Base-by-base conservation (phyloP, 2,329 filamentous ascomycete species). In the Cadophora sp. region DNA sequence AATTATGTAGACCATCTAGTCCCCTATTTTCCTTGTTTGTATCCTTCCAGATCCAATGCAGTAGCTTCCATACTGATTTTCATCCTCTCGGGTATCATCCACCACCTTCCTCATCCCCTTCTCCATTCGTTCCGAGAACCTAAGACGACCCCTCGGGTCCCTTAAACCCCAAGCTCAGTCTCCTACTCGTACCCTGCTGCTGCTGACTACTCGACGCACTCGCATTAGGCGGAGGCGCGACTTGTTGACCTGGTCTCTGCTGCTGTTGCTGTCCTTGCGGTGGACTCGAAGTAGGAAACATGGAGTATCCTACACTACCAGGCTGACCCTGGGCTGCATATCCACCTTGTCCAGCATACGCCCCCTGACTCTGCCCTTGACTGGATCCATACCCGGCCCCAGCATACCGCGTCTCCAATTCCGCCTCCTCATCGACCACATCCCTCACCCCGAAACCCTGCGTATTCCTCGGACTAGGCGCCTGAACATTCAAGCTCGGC, bases 381-480 rank as follows among this genome's bases (percentile, higher is more conserved):
- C 43, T 48, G 11, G 43, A 22, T 1, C 43, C n/a, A 46, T 51
- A 66, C 34, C 48, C 56, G n/a, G 40, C 48, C 11, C 43, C 46
- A 14, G 14, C 31, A 62, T 56, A 56, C 37, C 34, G 27, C 2
- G 34, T 34, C 16, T 65, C 50, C 59, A 75, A 24, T 61, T 72
- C 71, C 8, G 72, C 72, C 58, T 75, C 74, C 66, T 75, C 74
- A 66, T 75, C 73, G 16, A 73, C 16, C 1, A 68, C 51, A 9
- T 64, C 53, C 9, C 56, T 51, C 6, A 26, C 34, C 61, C 24
- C 48, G 37, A 61, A 60, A 11, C 48, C 56, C 0, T 22, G 27
- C 46, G 63, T 43, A 27, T 56, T 34, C 24, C 56, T 50, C 12
- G 73, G 69, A 51, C 66, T 70, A 12, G 73, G 55, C 19, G 48